A percentile compares a stretch with the other conserved stretches of the same genome.
These are phyloP conservation scores for Lepidium didymum DNA, from an alignment of 345 rosid genomes.

Conservation along the genomic window DNA sequence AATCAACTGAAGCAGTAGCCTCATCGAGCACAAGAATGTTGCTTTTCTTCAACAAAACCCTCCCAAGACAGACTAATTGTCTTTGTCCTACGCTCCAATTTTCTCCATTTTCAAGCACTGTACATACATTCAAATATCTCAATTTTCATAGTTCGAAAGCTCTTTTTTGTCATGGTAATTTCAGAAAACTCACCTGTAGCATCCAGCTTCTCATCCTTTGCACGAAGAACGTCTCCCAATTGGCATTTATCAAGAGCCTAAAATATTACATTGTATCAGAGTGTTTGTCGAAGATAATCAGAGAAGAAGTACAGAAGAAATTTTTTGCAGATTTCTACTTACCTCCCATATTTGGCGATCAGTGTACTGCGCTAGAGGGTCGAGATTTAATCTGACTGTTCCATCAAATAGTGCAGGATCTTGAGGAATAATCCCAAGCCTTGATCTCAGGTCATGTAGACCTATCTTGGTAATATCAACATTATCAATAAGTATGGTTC, in stretches of 20 bases:
- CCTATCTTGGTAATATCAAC: conserved; percentile 79
- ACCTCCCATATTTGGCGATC: conserved; percentile 80
- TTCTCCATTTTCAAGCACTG: conserved; percentile 91
- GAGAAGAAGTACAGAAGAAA: background rate
- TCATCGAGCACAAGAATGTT: conserved; percentile 83
- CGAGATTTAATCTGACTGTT: conserved; percentile 84
- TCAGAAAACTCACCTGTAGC: conserved; percentile 43
- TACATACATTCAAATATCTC: conserved; percentile 2
- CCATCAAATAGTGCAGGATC: conserved; percentile 95
- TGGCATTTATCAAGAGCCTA: conserved; percentile 89
- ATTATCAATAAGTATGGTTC: conserved; percentile 70
- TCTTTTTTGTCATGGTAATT: background rate
- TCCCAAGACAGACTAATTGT: conserved; percentile 79
- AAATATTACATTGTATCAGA: background rate
- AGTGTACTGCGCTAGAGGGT: conserved; percentile 59
- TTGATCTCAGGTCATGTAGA: conserved; percentile 78
- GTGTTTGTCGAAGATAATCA: background rate
- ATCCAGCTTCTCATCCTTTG: conserved; percentile 68
- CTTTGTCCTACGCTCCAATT: conserved; percentile 93
- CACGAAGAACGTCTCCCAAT: conserved; percentile 57
- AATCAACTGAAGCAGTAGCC: conserved; percentile 92
- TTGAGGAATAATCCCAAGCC: conserved; percentile 92
- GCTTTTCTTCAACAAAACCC: conserved; percentile 78
- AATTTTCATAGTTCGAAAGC: background rate
- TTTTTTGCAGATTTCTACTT: background rate